A percentile compares a stretch with the other conserved stretches of the same genome.
phyloP scores from a whole-genome alignment of 805 yeast species.

The Ogataea parapolymorpha region DNA sequence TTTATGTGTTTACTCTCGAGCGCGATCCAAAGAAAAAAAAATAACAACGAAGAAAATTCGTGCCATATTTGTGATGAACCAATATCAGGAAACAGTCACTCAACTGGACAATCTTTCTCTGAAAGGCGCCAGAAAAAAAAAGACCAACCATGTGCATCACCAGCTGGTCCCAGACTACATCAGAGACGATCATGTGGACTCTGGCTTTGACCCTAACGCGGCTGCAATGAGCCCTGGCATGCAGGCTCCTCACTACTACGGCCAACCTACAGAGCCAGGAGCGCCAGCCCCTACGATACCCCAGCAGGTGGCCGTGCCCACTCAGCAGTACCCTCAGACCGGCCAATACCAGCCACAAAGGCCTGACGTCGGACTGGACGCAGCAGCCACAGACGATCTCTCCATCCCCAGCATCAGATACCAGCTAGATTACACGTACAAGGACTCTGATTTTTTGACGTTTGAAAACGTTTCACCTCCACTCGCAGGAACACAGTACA shows the following conservation, averaged over 20 bases:
- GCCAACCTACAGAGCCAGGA: neutral
- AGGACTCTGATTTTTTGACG: conserved; percentile 55
- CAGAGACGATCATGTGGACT: conserved; percentile 10
- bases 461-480: conserved; percentile 83
- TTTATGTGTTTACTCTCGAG: conserved; percentile 4
- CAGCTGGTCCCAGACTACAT: conserved; percentile 19
- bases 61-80: conserved; percentile 2
- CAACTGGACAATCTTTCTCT: conserved; percentile 16
- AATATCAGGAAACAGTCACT: conserved; percentile 12
- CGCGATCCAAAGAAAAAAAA: conserved; percentile 4
- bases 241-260: conserved; percentile 20
- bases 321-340: neutral
- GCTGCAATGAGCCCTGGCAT: conserved; percentile 33
- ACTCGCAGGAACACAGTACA: conserved; percentile 66
- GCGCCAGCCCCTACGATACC: neutral
- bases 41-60: conserved; percentile 7
- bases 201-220: conserved; percentile 30
- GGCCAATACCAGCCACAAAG: conserved; percentile 1
- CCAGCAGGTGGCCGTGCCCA: neutral
- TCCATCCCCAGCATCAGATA: conserved; percentile 36
- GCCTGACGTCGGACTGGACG: conserved; percentile 6
- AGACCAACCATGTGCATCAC: conserved; percentile 30
- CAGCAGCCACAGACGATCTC: conserved; percentile 25
- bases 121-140: conserved; percentile 17
- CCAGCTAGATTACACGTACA: conserved; percentile 33